Conservation (phyloP, 371 early-diverging fungal species). For the Funneliformis caledonium region DNA sequence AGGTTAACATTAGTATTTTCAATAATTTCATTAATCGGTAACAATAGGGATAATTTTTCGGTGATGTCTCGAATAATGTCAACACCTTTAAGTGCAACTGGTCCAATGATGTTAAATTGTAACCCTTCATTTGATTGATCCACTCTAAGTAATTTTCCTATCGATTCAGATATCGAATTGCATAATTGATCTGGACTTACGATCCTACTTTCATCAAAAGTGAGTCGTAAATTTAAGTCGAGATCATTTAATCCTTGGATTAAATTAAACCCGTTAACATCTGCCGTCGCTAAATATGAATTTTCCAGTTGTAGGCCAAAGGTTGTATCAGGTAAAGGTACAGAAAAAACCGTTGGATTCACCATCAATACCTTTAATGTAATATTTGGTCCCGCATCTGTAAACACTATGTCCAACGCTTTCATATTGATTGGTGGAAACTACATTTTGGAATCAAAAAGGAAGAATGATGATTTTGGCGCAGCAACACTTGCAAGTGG, state of each 20-base stretch:
- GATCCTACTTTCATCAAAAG: not conserved
- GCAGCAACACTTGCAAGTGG: not conserved
- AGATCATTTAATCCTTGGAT: not conserved
- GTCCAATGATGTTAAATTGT: not conserved
- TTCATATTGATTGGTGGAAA: slow-evolving; percentile 5
- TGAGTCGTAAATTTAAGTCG: not conserved
- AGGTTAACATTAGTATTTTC: not conserved
- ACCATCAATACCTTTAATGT: not conserved
- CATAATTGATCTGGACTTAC: not conserved
- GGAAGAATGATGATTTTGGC: not conserved
- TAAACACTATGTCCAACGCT: not conserved
- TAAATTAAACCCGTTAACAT: not conserved
- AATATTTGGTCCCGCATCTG: not conserved
- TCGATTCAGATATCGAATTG: not conserved
- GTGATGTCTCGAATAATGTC: not conserved
- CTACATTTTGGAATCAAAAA: not conserved
- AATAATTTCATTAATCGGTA: slow-evolving; percentile 12
- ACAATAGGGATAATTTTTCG: not conserved
- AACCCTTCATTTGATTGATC: not conserved
- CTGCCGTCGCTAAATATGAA: not conserved
- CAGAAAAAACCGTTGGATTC: not conserved
- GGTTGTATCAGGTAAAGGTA: not conserved
- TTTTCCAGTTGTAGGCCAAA: not conserved
- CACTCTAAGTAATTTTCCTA: not conserved
- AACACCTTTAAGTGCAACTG: not conserved